A percentile compares a stretch with the other conserved stretches of the same genome.
phyloP scores from a whole-genome alignment of 2,329 filamentous ascomycete species.

The Scedosporium boydii region DNA sequence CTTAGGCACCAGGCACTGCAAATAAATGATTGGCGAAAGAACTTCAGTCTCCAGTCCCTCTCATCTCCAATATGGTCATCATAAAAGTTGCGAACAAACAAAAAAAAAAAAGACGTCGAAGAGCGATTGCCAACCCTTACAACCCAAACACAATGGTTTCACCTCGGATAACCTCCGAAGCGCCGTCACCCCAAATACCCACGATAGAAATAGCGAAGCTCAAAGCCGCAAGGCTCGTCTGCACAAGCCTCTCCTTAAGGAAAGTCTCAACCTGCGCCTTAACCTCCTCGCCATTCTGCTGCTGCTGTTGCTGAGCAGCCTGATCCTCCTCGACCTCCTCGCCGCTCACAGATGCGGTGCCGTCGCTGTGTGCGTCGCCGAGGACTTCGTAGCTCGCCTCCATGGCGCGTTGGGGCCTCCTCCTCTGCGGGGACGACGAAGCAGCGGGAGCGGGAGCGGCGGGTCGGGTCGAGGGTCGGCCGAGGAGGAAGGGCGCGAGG shows the following conservation, averaged over 20 bases:
- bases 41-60: not conserved
- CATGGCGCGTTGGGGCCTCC: constrained; percentile 32
- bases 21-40: not conserved
- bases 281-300: constrained; percentile 54
- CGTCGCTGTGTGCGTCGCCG: constrained; percentile 40
- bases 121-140: too few species aligned
- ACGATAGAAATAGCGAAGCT: constrained; percentile 54
- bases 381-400: constrained; percentile 66
- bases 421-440: constrained; percentile 15
- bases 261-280: constrained; percentile 46
- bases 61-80: too few species aligned
- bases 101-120: too few species aligned
- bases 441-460: constrained; percentile 15
- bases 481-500: constrained; percentile 34
- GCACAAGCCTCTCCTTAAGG: constrained; percentile 41
- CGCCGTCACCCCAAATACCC: constrained; percentile 58
- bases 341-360: constrained; percentile 29
- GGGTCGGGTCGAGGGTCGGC: constrained; percentile 9
- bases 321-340: constrained; percentile 36
- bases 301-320: constrained; percentile 18
- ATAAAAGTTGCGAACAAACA: too few species aligned
- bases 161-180: constrained; percentile 13
- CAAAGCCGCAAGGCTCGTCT: constrained; percentile 42
- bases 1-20: not conserved
- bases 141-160: constrained; percentile 10